phyloP scores from a whole-genome alignment of 805 yeast species.

The Sugiyamaella chiloensis region DNA sequence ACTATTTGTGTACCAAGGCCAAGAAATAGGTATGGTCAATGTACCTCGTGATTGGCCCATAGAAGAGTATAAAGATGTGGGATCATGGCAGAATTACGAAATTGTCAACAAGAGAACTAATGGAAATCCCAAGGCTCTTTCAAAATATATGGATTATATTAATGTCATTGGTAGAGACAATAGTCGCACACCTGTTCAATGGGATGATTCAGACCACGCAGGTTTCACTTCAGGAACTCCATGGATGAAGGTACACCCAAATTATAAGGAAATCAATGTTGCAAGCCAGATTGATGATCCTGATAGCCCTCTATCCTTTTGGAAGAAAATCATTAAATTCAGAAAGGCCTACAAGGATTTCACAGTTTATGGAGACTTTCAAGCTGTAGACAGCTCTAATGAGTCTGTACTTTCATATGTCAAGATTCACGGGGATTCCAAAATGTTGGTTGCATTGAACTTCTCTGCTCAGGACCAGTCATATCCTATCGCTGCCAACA shows the following conservation, averaged over 20 bases:
- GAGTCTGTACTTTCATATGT: conserved; percentile 41
- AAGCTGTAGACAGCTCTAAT: conserved; percentile 43
- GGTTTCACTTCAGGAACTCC: conserved; percentile 48
- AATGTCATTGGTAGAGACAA: conserved; percentile 46
- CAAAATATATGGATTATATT: conserved; percentile 14
- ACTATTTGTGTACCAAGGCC: conserved; percentile 56
- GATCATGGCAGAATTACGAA: conserved; percentile 31
- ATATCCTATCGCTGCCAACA: neutral
- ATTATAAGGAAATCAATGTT: conserved; percentile 48
- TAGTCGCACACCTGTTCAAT: conserved; percentile 56
- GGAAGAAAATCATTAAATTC: conserved; percentile 40
- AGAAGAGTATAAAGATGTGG: conserved; percentile 50
- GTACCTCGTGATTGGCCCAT: conserved; percentile 42
- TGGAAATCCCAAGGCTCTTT: conserved; percentile 6
- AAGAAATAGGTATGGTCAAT: conserved; percentile 57
- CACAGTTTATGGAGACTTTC: conserved; percentile 45
- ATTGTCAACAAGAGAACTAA: conserved; percentile 8
- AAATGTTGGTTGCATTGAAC: conserved; percentile 13
- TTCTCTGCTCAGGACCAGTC: conserved; percentile 11
- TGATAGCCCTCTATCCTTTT: conserved; percentile 45
- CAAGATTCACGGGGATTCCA: conserved; percentile 4
- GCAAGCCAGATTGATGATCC: conserved; percentile 45
- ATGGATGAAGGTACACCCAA: conserved; percentile 53
- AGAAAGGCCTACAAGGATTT: conserved; percentile 46
- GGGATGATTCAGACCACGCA: conserved; percentile 44